Conservation (phyloP, 106 monocot genomes). For the Ottelia alismoides region DNA sequence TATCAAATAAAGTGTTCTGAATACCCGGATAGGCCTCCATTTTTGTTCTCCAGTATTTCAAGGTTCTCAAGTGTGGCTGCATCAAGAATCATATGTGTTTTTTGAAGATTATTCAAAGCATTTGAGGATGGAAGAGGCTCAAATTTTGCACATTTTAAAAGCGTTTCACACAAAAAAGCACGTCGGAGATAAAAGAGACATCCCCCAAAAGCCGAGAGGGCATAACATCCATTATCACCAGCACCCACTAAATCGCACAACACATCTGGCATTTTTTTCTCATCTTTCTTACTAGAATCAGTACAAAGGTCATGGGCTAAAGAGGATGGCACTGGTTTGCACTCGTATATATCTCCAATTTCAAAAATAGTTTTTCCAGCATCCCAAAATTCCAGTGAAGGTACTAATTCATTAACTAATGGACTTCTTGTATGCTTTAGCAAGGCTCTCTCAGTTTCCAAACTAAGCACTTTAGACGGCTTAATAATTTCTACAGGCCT, state of each 20-base stretch:
- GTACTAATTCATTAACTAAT: constrained; percentile 65
- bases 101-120: constrained; percentile 16
- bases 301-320: neutral
- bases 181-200: constrained; percentile 87
- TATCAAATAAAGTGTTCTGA: no score
- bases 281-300: constrained; percentile 2
- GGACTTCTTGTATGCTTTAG: constrained; percentile 72
- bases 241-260: constrained; percentile 38
- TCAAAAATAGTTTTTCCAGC: constrained; percentile 63
- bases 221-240: constrained; percentile 36
- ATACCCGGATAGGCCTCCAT: constrained; percentile 75
- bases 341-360: constrained; percentile 33
- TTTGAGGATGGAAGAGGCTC: constrained; percentile 44
- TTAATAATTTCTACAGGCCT: constrained; percentile 93
- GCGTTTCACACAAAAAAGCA: constrained; percentile 67
- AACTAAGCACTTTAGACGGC: constrained; percentile 57
- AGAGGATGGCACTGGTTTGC: no score
- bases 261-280: constrained; percentile 30
- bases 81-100: constrained; percentile 87
- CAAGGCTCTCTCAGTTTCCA: constrained; percentile 70
- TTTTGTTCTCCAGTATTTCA: constrained; percentile 82
- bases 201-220: constrained; percentile 94
- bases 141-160: constrained; percentile 84
- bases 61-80: constrained; percentile 92
- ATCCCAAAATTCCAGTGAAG: constrained; percentile 83